Percentiles rank a stretch among this genome's conserved stretches.
Conservation (phyloP, 768 basidiomycete species). For the Podaxis sp. region DNA sequence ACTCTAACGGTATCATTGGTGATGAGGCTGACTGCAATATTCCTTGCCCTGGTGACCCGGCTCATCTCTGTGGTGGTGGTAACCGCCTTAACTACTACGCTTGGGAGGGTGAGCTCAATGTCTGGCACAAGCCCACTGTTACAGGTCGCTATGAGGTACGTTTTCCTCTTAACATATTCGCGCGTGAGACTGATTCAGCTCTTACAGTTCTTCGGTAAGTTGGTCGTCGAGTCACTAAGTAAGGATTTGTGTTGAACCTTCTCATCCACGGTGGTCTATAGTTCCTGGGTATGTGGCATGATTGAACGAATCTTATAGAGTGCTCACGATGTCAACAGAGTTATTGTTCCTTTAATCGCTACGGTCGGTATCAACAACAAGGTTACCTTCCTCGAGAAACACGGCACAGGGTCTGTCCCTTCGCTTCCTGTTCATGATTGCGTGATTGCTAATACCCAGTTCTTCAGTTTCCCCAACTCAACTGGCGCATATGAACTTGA, state of each 20-base stretch:
- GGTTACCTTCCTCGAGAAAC: constrained; percentile 77
- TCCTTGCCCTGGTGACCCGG: constrained; percentile 72
- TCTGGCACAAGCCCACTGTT: constrained; percentile 65
- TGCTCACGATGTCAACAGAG: constrained; percentile 33
- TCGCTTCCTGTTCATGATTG: background rate
- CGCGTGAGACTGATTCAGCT: background rate
- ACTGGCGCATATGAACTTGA: constrained; percentile 84
- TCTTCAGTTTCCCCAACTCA: constrained; percentile 50
- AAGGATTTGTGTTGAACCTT: background rate
- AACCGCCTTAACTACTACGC: constrained; percentile 53
- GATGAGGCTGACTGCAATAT: constrained; percentile 43
- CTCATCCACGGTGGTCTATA: constrained; percentile 19
- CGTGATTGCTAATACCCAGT: background rate
- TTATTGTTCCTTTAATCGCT: constrained; percentile 71
- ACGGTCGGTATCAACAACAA: constrained; percentile 83
- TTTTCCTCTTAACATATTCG: background rate
- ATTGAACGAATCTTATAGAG: constrained; percentile 12
- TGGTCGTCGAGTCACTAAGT: background rate
- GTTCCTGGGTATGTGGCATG: constrained; percentile 45
- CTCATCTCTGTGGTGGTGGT: constrained; percentile 66
- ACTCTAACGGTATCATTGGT: constrained; percentile 36
- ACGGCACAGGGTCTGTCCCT: constrained; percentile 51
- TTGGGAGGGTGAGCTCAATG: constrained; percentile 51
- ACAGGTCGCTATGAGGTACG: constrained; percentile 72
- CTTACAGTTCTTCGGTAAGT: constrained; percentile 47